Conservation (phyloP, 768 basidiomycete species). For the Sporobolomyces phaffii region DNA sequence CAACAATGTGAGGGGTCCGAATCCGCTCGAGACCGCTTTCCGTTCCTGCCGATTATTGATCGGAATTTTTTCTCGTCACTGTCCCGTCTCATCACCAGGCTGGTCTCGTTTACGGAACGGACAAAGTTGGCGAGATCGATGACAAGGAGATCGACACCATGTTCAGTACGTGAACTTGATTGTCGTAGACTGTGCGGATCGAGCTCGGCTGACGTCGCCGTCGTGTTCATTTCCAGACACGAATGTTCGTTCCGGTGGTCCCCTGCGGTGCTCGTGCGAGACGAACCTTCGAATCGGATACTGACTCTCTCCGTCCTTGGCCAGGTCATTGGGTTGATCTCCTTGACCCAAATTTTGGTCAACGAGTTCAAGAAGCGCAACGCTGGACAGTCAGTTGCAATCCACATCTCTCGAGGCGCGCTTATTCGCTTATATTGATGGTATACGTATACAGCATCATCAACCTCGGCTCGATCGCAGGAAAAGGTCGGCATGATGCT, state of each 20-base stretch:
- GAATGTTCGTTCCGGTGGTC: slow-evolving; percentile 44
- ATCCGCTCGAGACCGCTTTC: neutral
- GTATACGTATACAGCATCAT: no score
- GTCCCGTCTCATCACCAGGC: no score
- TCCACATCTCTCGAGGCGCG: no score
- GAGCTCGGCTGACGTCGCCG: neutral
- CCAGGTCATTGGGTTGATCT: slow-evolving; percentile 71
- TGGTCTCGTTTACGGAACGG: slow-evolving; percentile 81
- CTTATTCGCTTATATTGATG: no score
- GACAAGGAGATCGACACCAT: slow-evolving; percentile 72
- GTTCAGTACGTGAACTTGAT: slow-evolving; percentile 56
- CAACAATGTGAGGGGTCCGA: slow-evolving; percentile 38
- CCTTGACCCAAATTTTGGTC: slow-evolving; percentile 57
- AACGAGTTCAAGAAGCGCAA: slow-evolving; percentile 71
- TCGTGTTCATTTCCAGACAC: neutral
- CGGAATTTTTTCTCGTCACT: no score
- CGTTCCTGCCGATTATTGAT: neutral
- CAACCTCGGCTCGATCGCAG: slow-evolving; percentile 90
- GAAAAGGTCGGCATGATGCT: slow-evolving; percentile 48
- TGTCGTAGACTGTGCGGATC: neutral
- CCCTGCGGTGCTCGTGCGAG: no score
- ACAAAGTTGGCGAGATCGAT: slow-evolving; percentile 74
- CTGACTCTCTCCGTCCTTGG: no score
- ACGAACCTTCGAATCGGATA: no score
- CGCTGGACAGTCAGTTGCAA: slow-evolving; percentile 40